phyloP scores from a whole-genome alignment of 768 basidiomycete genomes.

The Leccinum subgranulosum region DNA sequence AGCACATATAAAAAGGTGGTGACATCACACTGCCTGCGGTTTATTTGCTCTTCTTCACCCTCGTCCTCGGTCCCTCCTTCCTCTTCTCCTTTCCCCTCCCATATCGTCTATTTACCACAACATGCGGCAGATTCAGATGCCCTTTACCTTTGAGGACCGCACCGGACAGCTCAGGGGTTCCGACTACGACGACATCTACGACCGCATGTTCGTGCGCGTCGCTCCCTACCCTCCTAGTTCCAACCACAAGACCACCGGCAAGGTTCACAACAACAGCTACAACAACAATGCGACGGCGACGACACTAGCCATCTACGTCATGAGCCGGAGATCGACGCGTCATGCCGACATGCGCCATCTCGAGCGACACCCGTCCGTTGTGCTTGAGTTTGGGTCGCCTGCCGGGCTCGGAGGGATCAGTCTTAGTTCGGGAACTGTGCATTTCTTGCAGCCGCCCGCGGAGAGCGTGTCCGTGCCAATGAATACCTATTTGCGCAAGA shows the following conservation, averaged over 20 bases:
- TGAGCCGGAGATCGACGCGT: slow-evolving; percentile 61
- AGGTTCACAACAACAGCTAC: background rate
- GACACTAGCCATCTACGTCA: slow-evolving; percentile 58
- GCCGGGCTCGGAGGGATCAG: slow-evolving; percentile 56
- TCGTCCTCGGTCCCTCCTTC: background rate
- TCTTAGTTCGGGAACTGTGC: slow-evolving; percentile 5
- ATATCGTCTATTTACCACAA: background rate
- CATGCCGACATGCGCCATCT: slow-evolving; percentile 53
- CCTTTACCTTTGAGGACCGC: slow-evolving; percentile 66
- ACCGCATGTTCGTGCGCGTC: slow-evolving; percentile 68
- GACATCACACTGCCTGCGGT: background rate
- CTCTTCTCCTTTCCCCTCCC: background rate
- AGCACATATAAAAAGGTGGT: slow-evolving; percentile 18
- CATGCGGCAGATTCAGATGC: slow-evolving; percentile 34
- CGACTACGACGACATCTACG: slow-evolving; percentile 78
- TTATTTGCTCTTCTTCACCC: background rate
- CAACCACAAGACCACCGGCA: background rate
- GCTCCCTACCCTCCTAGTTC: slow-evolving; percentile 42
- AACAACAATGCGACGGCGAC: slow-evolving; percentile 14
- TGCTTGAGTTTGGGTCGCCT: slow-evolving; percentile 55
- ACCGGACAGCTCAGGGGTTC: slow-evolving; percentile 51
- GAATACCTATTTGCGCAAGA: slow-evolving; percentile 61
- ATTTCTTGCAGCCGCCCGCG: slow-evolving; percentile 43
- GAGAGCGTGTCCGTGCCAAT: slow-evolving; percentile 51
- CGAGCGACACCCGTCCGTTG: slow-evolving; percentile 49